These are phyloP conservation scores for Globisporangium middletonii DNA, from an alignment of 352 stramenopile species.

Conservation along the genomic window DNA sequence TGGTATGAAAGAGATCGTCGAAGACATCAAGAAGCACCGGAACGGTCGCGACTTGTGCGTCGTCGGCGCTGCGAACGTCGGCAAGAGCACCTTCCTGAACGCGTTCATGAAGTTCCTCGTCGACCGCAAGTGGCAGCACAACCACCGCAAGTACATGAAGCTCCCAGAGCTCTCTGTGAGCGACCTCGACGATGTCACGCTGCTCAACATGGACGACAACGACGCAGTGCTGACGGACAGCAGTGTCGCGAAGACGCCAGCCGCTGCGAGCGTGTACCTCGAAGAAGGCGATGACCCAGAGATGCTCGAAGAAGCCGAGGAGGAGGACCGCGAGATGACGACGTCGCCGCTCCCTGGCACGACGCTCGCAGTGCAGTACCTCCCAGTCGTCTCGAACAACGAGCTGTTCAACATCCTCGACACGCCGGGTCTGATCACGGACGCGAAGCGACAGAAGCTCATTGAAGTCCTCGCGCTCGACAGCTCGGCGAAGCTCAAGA, in stretches of 20 bases:
- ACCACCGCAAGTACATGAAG: conserved; percentile 86
- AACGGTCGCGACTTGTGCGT: conserved; percentile 87
- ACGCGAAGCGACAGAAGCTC: conserved; percentile 71
- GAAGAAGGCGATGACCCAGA: conserved; percentile 50
- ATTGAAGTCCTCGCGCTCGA: conserved; percentile 74
- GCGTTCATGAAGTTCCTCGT: conserved; percentile 80
- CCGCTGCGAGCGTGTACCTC: conserved; percentile 30
- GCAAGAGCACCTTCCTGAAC: conserved; percentile 92
- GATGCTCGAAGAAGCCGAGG: conserved; percentile 62
- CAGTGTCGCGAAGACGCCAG: conserved; percentile 4
- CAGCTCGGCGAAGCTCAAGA: conserved; percentile 52
- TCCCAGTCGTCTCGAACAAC: conserved; percentile 75
- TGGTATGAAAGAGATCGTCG: conserved; percentile 85
- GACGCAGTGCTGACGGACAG: conserved; percentile 16
- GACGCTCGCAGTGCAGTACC: conserved; percentile 79
- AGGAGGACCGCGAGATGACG: conserved; percentile 72
- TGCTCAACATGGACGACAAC: conserved; percentile 66
- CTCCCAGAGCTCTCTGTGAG: conserved; percentile 45
- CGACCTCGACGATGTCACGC: conserved; percentile 38
- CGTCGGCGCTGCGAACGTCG: conserved; percentile 88
- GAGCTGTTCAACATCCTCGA: conserved; percentile 81
- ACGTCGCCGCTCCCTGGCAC: conserved; percentile 89
- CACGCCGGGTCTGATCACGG: conserved; percentile 72
- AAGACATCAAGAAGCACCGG: conserved; percentile 68
- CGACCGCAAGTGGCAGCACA: conserved; percentile 81